Evolutionary conservation across 495 filamentous ascomycete genomes (phyloP).

Genomic region (Penicillium paxilli): DNA sequence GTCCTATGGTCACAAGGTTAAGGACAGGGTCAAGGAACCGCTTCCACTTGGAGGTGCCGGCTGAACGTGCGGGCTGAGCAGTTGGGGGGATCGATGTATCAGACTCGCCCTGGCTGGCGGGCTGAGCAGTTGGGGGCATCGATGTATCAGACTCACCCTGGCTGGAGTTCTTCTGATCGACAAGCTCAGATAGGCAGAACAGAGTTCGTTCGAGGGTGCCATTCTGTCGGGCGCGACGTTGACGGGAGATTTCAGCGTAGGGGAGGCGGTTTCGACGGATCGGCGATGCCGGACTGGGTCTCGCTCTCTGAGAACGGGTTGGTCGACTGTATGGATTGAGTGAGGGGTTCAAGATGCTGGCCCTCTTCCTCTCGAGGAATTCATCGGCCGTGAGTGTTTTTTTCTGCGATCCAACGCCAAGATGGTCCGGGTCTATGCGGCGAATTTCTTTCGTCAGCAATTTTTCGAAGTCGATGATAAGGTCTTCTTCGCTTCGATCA

Average conservation of each 20-base stretch:
- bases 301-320: no score
- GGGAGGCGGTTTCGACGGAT: slow-evolving; percentile 16
- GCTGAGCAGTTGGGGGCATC: background rate
- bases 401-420: no score
- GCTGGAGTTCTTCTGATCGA: no score
- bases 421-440: no score
- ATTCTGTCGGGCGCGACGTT: slow-evolving; percentile 26
- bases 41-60: background rate
- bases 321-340: background rate
- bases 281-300: no score
- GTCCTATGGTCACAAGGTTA: no score
- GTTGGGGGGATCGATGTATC: background rate
- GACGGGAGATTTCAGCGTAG: slow-evolving; percentile 29
- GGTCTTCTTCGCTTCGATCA: no score
- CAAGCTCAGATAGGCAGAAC: slow-evolving; percentile 39
- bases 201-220: slow-evolving; percentile 35
- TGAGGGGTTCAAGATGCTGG: background rate
- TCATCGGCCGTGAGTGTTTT: no score
- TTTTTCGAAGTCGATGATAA: no score
- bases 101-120: slow-evolving; percentile 25
- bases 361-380: no score
- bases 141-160: slow-evolving; percentile 19
- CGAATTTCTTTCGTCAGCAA: no score
- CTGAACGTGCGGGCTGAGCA: background rate
- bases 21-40: no score